phyloP scores from a whole-genome alignment of 2,329 filamentous ascomycete species.

The Penicillium sp. region DNA sequence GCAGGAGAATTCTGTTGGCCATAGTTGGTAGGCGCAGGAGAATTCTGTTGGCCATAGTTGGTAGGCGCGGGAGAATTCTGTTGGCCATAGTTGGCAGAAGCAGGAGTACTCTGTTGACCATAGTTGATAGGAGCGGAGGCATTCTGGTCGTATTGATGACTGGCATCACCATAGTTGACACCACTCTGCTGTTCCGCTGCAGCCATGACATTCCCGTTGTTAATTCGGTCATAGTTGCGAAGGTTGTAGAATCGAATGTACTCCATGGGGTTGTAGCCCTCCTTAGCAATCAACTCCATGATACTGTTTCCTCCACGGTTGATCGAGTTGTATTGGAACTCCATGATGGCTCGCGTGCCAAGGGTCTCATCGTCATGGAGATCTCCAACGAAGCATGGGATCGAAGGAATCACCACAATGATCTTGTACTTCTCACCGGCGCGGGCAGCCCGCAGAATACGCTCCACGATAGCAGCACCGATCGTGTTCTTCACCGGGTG shows the following conservation, averaged over 20 bases:
- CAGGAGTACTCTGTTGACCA: conserved; percentile 30
- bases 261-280: conserved; percentile 76
- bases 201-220: conserved; percentile 46
- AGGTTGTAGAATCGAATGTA: conserved; percentile 95
- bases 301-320: conserved; percentile 91
- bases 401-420: conserved; percentile 84
- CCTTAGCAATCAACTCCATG: conserved; percentile 71
- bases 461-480: conserved; percentile 89
- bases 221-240: conserved; percentile 87
- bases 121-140: conserved; percentile 48
- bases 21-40: conserved; percentile 36
- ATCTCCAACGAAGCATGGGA: conserved; percentile 93
- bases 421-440: conserved; percentile 86
- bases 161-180: conserved; percentile 47
- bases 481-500: conserved; percentile 85
- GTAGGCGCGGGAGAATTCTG: conserved; percentile 43
- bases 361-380: conserved; percentile 78
- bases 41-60: conserved; percentile 42
- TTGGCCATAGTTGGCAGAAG: conserved; percentile 39
- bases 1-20: conserved; percentile 46
- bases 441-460: conserved; percentile 75
- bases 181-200: conserved; percentile 44
- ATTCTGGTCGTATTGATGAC: conserved; percentile 46
- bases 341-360: conserved; percentile 93
- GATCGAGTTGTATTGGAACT: conserved; percentile 97